Evolutionary conservation across 2,329 filamentous ascomycete species (phyloP).

Genomic region (Aspergillus sp.): DNA sequence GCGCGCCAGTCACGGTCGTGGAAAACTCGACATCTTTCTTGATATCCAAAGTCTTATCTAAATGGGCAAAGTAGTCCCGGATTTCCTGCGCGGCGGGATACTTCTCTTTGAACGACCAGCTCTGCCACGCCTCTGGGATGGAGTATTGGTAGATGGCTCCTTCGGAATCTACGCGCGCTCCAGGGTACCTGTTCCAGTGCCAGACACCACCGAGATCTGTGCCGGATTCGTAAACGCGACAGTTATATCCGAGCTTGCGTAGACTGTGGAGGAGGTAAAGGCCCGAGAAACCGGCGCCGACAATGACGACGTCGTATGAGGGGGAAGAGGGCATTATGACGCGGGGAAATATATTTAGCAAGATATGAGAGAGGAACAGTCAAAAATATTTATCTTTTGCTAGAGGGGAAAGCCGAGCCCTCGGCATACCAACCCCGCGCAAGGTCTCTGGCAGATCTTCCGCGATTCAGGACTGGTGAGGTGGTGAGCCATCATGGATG

Average conservation of each 20-base stretch:
- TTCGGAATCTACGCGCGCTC: constrained; percentile 5
- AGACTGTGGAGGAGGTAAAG: constrained; percentile 10
- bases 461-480: too few species aligned
- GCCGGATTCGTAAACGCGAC: constrained; percentile 7
- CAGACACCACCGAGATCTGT: constrained; percentile 10
- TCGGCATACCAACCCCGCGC: too few species aligned
- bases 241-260: constrained; percentile 6
- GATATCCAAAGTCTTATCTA: constrained; percentile 45
- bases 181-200: constrained; percentile 13
- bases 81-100: constrained; percentile 39
- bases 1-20: constrained; percentile 41
- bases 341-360: too few species aligned
- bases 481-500: too few species aligned
- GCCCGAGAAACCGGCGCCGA: constrained; percentile 14
- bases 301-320: constrained; percentile 5
- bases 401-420: too few species aligned
- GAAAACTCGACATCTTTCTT: constrained; percentile 48
- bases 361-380: too few species aligned
- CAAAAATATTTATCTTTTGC: too few species aligned
- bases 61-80: constrained; percentile 47
- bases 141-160: constrained; percentile 9
- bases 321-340: too few species aligned
- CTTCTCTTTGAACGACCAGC: constrained; percentile 43
- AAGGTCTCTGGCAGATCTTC: too few species aligned
- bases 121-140: constrained; percentile 47